Evolutionary conservation across 257 asterid species (phyloP), one percentile per base, ranked within the genome.

Genomic region (Handroanthus guayacan): DNA sequence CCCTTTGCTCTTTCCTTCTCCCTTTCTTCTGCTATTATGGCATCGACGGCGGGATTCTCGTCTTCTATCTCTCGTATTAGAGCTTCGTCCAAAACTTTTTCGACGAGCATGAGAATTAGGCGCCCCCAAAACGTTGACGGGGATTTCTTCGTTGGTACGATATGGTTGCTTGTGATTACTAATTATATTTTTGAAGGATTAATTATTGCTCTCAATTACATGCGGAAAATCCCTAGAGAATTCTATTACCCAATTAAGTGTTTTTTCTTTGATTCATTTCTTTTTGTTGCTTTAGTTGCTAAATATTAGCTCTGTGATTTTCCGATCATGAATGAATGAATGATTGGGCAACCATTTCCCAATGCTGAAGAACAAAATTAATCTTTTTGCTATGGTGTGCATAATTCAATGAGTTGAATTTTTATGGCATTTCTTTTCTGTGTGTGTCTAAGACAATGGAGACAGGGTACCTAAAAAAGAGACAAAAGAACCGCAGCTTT

Each of bases 61-160:
- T 56, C 69, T 10, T 70, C 80, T 47, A 12, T 66, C 50, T 68
- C 76, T 56, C 69, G 79, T 18, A 38, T 85, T 43, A 75, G 17
- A 74, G 85, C 86, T 69, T 82, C 89, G 25, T 41, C 72, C 52
- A 38, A 3, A 36, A 6, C 82, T 75, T 63, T 8, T 34, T 41
- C 84, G 13, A 73, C 56, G 52, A 76, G 36, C 44, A 71, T 44
- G 78, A 75, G 72, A 75, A 61, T 45, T 37, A 77, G 85, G 36
- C 88, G 86, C 17, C 80, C 83, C 0, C 83, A 86, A n/a, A 86
- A 86, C 60, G 85, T 86, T 17, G 80, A 71, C 16, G 90, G 90
- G 45, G 88, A 82, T 41, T 79, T 86, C 73, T 86, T 83, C 63
- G 90, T 86, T 44, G 90, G 90, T 86, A 74, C 80, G 54, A 9